Evolutionary conservation across 345 rosid species (phyloP), one percentile per base, ranked within the genome.

Genomic region (Eutrema japonicum): DNA sequence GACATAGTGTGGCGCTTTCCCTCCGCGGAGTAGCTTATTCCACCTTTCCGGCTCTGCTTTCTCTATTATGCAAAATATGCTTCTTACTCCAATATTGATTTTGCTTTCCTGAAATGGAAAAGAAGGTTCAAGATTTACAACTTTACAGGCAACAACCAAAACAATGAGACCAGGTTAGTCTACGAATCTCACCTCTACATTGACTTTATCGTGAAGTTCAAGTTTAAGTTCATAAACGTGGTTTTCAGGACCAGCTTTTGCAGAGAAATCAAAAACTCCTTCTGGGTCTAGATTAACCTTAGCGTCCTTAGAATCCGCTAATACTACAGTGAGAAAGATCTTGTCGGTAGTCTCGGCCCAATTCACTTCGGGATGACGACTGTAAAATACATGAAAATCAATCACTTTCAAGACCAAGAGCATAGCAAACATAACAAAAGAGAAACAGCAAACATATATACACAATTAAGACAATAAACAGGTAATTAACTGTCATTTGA

Each of bases 291-390:
- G 83, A 68, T 87, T 83, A 68, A 89, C 88, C 74, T 89, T 91
- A 0, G 96, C 85, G 63, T 91, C 80, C 77, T 91, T 91, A 0
- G 93, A 63, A 72, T 91, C 97, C 0, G 97, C 85, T 72, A 91
- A 76, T 16, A 72, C 71, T 75, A 91, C 88, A 2, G 96, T 89
- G 35, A 91, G 73, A 64, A 81, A 91, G 50, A 91, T 83, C 83
- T 87, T 86, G 41, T 91, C 93, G 11, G 66, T 66, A 75, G 93
- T 84, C 86, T 91, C 88, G 3, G 97, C 96, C 97, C 97, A 91
- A 81, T 87, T 91, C 77, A 91, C 83, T 75, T 89, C 95, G 0
- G 96, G 96, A 83, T 87, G 87, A 68, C 93, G 97, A 77, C 97
- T 91, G 71, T 45, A 60, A 71, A 45, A 58, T 4, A 61, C 50